phyloP scores from a whole-genome alignment of 2,329 filamentous ascomycete species.

The Diaporthe vaccinii region DNA sequence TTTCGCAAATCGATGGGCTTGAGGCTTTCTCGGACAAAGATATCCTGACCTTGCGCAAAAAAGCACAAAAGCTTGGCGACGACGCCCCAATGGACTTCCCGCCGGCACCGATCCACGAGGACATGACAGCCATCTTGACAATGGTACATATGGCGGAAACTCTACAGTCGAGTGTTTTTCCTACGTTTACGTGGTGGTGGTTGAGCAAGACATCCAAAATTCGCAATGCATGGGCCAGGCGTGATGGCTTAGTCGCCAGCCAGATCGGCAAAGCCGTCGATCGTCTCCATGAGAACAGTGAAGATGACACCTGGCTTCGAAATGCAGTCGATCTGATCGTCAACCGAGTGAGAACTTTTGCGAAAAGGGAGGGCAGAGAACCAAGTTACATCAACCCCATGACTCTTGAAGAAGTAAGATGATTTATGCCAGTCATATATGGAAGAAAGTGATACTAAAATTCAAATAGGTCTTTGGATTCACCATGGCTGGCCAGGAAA shows the following conservation, averaged over 20 bases:
- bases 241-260: not conserved
- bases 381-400: slow-evolving; percentile 7
- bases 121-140: slow-evolving; percentile 1
- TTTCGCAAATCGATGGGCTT: not conserved
- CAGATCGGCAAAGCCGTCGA: slow-evolving; percentile 6
- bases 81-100: not conserved
- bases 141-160: slow-evolving; percentile 29
- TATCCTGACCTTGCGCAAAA: not conserved
- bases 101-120: not conserved
- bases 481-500: slow-evolving; percentile 24
- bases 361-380: not conserved
- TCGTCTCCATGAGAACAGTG: not conserved
- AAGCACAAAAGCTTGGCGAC: not conserved
- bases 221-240: slow-evolving; percentile 11
- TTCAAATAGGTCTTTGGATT: slow-evolving; percentile 8
- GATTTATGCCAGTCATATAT: not conserved
- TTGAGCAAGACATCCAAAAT: slow-evolving; percentile 24
- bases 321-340: slow-evolving; percentile 24
- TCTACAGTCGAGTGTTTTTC: slow-evolving; percentile 12
- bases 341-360: slow-evolving; percentile 11
- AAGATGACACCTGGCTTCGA: slow-evolving; percentile 14
- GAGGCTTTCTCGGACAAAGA: not conserved
- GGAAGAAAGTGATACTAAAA: not conserved
- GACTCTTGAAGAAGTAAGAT: slow-evolving; percentile 16
- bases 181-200: slow-evolving; percentile 24